Base-by-base conservation (phyloP, 345 rosid species). In the Rhodamnia argentea region DNA sequence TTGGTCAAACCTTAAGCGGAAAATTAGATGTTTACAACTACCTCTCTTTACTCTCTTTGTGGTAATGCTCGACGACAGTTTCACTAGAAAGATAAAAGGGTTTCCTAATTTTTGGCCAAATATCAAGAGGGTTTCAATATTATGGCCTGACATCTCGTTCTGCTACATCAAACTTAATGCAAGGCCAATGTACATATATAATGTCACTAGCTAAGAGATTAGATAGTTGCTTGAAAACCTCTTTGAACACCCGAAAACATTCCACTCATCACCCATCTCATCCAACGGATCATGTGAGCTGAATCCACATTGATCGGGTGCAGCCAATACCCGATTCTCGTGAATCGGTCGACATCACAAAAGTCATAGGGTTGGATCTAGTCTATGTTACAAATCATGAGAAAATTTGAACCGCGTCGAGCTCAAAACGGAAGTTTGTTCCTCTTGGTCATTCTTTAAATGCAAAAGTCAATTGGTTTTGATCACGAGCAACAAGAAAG, bases 401-500 rank as follows among this genome's bases (percentile, higher is more conserved):
- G 4, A 70, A 2, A 37, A 70, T 70, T 47, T 37, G 47, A 32
- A 37, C 47, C 13, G 47, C 47, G 18, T 37, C 81, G 40, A 70
- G 20, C 81, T 37, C 81, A 15, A 29, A 29, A 29, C 42, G 23
- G 3, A 37, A 22, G 20, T 37, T 70, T 70, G 47, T 70, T 70
- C 81, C 14, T 37, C 47, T 70, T 5, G 20, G 37, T 18, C 81
- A 70, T 37, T 37, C 40, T 70, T 70, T 40, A 18, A 70, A 70
- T 32, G 47, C 81, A 1, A 5, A 37, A 37, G 81, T 20, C 47
- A 37, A 70, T 37, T 24, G 26, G 0, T 37, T 7, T 37, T 70
- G 47, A 70, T 22, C 0, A 2, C 1, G 24, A 37, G 1, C 47
- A 37, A 44, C 47, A 37, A 70, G 32, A 32, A 70, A 5, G 26